A percentile compares a stretch with the other conserved stretches of the same genome.
Conservation (phyloP, 2,329 filamentous ascomycete genomes). For the Canariomyces notabilis region DNA sequence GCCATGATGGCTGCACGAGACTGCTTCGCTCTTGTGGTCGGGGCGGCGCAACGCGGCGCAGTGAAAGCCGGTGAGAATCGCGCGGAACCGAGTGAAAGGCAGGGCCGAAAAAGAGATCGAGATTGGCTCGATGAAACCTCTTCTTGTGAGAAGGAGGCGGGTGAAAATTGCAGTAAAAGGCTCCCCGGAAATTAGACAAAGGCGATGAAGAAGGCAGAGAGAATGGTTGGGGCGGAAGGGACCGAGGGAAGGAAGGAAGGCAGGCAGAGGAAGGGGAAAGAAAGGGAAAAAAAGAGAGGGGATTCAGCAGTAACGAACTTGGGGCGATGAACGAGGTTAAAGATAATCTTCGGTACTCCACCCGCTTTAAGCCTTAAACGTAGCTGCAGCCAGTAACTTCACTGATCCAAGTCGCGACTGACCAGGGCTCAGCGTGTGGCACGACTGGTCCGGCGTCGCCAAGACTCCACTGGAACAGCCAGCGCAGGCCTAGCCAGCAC, state of each 20-base stretch:
- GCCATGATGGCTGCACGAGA: conserved; percentile 39
- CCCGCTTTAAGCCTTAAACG: not conserved
- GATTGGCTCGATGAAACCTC: not conserved
- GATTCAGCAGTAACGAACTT: conserved; percentile 15
- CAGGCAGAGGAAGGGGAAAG: conserved; percentile 2
- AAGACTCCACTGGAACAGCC: no score
- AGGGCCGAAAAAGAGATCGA: not conserved
- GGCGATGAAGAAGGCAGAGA: not conserved
- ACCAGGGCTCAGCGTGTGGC: not conserved
- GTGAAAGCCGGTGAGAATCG: conserved; percentile 28
- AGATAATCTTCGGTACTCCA: conserved; percentile 23
- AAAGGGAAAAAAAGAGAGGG: conserved; percentile 20
- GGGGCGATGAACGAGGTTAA: conserved; percentile 23
- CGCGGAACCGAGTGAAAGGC: conserved; percentile 25
- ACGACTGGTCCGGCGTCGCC: no score
- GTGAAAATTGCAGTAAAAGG: not conserved
- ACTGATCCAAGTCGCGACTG: not conserved
- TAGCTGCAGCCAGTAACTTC: conserved; percentile 2
- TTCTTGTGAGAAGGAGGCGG: not conserved
- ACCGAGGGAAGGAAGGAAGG: conserved; percentile 8
- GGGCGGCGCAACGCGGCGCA: conserved; percentile 19
- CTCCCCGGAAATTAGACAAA: not conserved
- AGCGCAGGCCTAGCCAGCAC: conserved; percentile 1
- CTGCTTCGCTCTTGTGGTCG: not conserved
- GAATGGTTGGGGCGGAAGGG: conserved; percentile 2